A percentile compares a stretch with the other conserved stretches of the same genome.
phyloP scores from a whole-genome alignment of 1,284 basidiomycete genomes.

The Pseudozyma pruni region DNA sequence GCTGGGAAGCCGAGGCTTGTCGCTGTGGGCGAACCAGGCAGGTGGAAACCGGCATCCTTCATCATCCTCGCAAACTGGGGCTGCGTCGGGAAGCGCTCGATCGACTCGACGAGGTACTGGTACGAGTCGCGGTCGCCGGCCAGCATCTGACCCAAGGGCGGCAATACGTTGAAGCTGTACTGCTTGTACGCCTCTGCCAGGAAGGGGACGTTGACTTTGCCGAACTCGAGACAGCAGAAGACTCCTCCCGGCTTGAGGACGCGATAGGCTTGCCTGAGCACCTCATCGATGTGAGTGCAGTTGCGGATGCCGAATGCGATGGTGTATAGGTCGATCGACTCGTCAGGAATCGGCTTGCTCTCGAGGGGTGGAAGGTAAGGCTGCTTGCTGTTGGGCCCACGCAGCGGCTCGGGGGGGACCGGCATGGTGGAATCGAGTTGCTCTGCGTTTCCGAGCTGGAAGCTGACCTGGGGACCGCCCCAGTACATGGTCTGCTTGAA shows the following conservation, averaged over 20 bases:
- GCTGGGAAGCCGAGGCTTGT: conserved; percentile 55
- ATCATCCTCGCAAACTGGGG: conserved; percentile 87
- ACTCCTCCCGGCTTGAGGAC: conserved; percentile 96
- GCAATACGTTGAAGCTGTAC: conserved; percentile 96
- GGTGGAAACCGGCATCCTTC: conserved; percentile 68
- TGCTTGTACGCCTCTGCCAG: conserved; percentile 89
- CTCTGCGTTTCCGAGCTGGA: conserved; percentile 94
- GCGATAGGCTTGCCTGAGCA: conserved; percentile 88
- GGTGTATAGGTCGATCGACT: conserved; percentile 93
- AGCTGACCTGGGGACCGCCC: conserved; percentile 89
- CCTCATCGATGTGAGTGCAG: conserved; percentile 90
- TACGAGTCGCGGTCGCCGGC: conserved; percentile 94
- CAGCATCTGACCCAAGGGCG: conserved; percentile 92
- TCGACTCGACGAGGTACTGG: conserved; percentile 93
- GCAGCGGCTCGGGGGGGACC: conserved; percentile 39
- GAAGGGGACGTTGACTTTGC: conserved; percentile 88
- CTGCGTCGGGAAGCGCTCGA: conserved; percentile 91
- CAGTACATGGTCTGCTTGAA: conserved; percentile 69
- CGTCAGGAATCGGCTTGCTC: conserved; percentile 65
- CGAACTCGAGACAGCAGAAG: conserved; percentile 97
- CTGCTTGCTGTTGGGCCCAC: conserved; percentile 51
- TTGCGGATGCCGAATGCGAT: conserved; percentile 99
- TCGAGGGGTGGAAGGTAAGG: conserved; percentile 58
- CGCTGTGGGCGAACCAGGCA: conserved; percentile 60
- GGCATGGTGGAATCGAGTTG: conserved; percentile 70